Base-by-base conservation (phyloP, 2,329 filamentous ascomycete species). In the Fusarium nematophilum region DNA sequence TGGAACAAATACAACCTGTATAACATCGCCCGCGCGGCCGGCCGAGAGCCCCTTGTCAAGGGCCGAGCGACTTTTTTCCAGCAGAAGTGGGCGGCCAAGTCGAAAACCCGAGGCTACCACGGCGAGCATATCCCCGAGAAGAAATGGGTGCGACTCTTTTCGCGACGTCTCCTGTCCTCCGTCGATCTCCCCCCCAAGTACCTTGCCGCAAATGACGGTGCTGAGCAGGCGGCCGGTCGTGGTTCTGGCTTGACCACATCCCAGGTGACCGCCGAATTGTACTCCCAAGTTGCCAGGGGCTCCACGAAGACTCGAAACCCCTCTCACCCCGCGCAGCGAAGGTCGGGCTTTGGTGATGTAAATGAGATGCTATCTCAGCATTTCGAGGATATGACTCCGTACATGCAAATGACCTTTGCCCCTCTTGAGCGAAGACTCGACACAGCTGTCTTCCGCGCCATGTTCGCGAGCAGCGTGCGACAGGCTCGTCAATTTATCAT, bases 1-100 rank as follows among this genome's bases (percentile, higher is more conserved):
- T 97, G 94, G 95, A 96, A 92, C 83, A 96, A 97, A 81, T 93
- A 92, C 83, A 97, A 96, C 74, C 84, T 99, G 62, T 99, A 91
- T 86, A 97, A 97, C 79, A 79, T 99, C 64, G 79, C 81, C 44
- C 73, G 74, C 33, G 66, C 68, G 15, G 68, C 67, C 25, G 75
- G 74, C 13, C 65, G 65, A 42, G 75, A 71, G 67, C 59, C 70
- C 6, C 62, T 65, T 18, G 68, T 72, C 26, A 71, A 64, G 15
- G 70, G 73, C 13, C 67, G 66, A 44, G 77, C 79, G 59, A 97
- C 93, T 37, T 96, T 95, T 79, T 99, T 96, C 84, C 94, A 98
- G 83, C 94, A 98, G 79, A 99, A 99, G 89, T 99, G 94, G 94
- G 77, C 79, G 2, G 91, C 94, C 70, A 99, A 99, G 78, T 87